A percentile compares a stretch with the other conserved stretches of the same genome.
Conservation (phyloP, 306 rosid genomes). For the Citrullus mucosospermus region DNA sequence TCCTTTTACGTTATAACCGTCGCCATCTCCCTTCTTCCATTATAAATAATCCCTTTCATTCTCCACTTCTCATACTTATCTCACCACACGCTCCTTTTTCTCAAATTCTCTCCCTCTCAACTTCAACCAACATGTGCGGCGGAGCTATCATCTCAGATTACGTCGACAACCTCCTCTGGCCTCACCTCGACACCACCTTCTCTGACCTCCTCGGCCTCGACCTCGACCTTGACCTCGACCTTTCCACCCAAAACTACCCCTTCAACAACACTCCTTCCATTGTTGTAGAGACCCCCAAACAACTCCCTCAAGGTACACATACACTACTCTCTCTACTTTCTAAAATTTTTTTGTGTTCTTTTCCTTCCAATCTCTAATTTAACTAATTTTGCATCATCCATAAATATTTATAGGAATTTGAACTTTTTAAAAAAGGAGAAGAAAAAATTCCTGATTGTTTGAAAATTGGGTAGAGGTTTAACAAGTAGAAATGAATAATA, state of each 20-base stretch:
- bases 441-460: too few relatives aligned
- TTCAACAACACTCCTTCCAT: not conserved
- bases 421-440: too few relatives aligned
- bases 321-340: not conserved
- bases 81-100: not conserved
- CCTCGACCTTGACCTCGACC: constrained; percentile 40
- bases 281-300: not conserved
- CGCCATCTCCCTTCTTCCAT: not conserved
- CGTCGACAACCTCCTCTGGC: constrained; percentile 44
- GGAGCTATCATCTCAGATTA: constrained; percentile 81
- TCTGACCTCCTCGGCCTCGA: constrained; percentile 48
- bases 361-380: too few relatives aligned
- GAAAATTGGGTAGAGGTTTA: too few relatives aligned
- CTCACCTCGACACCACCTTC: constrained; percentile 42
- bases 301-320: not conserved
- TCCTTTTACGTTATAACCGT: constrained; percentile 3
- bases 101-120: not conserved
- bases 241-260: not conserved
- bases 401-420: too few relatives aligned
- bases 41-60: not conserved
- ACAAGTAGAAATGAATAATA: too few relatives aligned
- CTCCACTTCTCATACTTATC: not conserved
- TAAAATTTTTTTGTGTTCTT: not conserved
- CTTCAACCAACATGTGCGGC: constrained; percentile 50
- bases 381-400: too few relatives aligned